Evolutionary conservation across 1,284 basidiomycete genomes (phyloP), one percentile per base, ranked within the genome.

Genomic region (Tilletiopsis washingtonensis): DNA sequence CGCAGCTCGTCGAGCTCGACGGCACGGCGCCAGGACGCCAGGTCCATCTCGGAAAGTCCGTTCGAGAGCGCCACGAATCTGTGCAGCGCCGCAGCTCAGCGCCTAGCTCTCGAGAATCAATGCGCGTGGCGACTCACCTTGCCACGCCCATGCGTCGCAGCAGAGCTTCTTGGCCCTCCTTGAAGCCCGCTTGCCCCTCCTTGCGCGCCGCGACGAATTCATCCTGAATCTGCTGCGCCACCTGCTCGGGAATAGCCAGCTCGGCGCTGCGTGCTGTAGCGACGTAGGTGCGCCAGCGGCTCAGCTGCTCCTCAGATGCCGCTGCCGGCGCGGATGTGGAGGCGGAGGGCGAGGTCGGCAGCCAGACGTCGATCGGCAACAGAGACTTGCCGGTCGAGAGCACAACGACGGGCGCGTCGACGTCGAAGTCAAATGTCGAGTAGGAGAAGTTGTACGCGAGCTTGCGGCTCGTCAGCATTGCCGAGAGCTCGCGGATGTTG

Each of bases 361-460:
- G 49, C 36, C 62, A 58, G 14, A 63, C 49, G 56, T 75, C 60
- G 17, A 74, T 71, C 1, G 74, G 64, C 34, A 71, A 50, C 45
- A 76, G 63, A 19, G 69, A 65, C 59, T 79, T 79, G 27, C 87
- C 85, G 56, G 83, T 79, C 43, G 80, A 80, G 5, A 86, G 69
- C 0, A 87, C 74, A 23, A 90, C 60, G 51, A 84, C 80, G 36
- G 74, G 77, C 19, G 87, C 75, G 61, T 89, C 86, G 1, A 85
- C 87, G 24, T 83, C 79, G 64, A 91, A 87, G 11, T 81, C 76
- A 66, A 85, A 88, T 39, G 37, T 17, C 62, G 82, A 85, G 74
- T 81, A 91, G 0, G 88, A 88, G 71, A 90, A 91, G 26, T 79
- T 74, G 69, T 90, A 91, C 11, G 82, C 77, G n/a, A 90, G 74